Evolutionary conservation across 352 stramenopile species (phyloP), one percentile per base, ranked within the genome.

Genomic region (Pythium sp.): DNA sequence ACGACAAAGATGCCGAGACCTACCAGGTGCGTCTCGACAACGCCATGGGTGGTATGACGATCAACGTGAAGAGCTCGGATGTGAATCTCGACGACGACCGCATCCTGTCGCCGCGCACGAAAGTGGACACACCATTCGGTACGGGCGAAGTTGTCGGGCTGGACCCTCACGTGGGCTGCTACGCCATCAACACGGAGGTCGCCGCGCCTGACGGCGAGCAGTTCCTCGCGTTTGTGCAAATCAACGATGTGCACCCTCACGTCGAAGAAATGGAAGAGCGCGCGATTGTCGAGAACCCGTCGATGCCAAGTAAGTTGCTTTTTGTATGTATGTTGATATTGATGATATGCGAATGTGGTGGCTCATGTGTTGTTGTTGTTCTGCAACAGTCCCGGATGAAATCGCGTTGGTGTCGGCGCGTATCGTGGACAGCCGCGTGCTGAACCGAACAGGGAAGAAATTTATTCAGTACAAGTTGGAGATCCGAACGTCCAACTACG

Each of bases 401-500:
- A 95, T 95, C 53, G 74, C 75, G 61, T 71, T 96, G 7, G 84
- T 92, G 34, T 89, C 88, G 46, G 88, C 87, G 38, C 84, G 86
- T 30, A 94, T 96, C 46, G 86, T 93, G 24, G 87, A 96, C 73
- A 92, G 81, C 68, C 86, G 87, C 56, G 85, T 96, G 64, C 81
- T 94, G 57, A 93, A 93, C 66, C 82, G 80, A 49, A 92, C 80
- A 43, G 84, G 84, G 67, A 93, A 92, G 69, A 94, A 94, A 71
- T 96, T 94, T 62, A 93, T 96, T 59, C 86, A 96, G 76, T 96
- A 96, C 81, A 94, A 96, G 71, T 73, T 96, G 47, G 86, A 96
- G 75, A 92, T 96, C 71, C 78, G 82, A 67, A 96, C 88, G 58
- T 90, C 71, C 47, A 96, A 94, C 80, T 94, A 93, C 71, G 88